A percentile compares a stretch with the other conserved stretches of the same genome.
phyloP scores from a whole-genome alignment of 371 early-diverging fungal genomes.

The Mortierella sp. region DNA sequence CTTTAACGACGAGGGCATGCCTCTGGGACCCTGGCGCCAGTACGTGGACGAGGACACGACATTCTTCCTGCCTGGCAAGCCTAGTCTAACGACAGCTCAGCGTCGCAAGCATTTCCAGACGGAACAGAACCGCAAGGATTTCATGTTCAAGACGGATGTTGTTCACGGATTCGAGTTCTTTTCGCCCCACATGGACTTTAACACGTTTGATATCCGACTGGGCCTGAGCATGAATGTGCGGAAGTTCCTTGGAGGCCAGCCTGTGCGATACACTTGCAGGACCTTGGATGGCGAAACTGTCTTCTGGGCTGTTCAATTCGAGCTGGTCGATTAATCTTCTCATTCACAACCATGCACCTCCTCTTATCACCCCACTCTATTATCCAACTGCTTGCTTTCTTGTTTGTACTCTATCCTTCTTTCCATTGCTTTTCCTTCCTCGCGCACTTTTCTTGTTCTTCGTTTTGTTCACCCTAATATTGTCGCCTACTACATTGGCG shows the following conservation, averaged over 20 bases:
- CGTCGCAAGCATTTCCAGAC: constrained; percentile 75
- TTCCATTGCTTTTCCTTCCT: background rate
- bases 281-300: constrained; percentile 62
- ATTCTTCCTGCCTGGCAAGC: constrained; percentile 33
- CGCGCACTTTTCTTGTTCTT: background rate
- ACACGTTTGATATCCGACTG: constrained; percentile 79
- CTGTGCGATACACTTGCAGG: constrained; percentile 72
- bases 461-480: background rate
- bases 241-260: constrained; percentile 74
- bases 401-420: constrained; percentile 1
- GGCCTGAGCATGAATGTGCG: constrained; percentile 78
- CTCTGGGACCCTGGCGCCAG: constrained; percentile 44
- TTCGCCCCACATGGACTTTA: constrained; percentile 83
- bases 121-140: constrained; percentile 66
- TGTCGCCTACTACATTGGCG: background rate
- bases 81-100: constrained; percentile 35
- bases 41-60: constrained; percentile 54
- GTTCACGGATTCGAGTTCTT: constrained; percentile 81
- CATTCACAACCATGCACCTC: background rate
- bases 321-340: constrained; percentile 57
- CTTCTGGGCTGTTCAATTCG: constrained; percentile 69
- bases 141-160: constrained; percentile 67
- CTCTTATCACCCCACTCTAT: background rate
- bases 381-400: background rate
- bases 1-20: constrained; percentile 23